A percentile compares a stretch with the other conserved stretches of the same genome.
These are phyloP conservation scores for Tolypocladium amazonense DNA, from an alignment of 2,329 filamentous ascomycete genomes.

Conservation along the genomic window DNA sequence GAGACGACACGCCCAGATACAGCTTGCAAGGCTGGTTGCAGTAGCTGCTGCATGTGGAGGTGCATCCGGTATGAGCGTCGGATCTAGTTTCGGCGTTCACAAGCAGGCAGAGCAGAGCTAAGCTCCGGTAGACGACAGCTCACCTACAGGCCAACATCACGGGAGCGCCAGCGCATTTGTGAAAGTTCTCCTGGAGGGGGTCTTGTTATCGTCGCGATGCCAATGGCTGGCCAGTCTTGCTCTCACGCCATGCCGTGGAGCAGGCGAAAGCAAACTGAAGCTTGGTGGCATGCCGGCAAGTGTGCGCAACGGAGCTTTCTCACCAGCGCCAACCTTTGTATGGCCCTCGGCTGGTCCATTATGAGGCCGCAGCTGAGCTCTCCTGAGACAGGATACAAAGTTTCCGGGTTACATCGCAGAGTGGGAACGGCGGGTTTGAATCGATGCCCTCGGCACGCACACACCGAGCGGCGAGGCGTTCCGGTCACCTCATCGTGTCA, in stretches of 20 bases:
- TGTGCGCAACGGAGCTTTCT: neutral
- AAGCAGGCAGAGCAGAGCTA: neutral
- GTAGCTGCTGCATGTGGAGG: neutral
- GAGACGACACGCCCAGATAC: neutral
- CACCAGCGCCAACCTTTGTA: neutral
- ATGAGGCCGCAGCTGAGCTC: neutral
- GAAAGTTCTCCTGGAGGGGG: neutral
- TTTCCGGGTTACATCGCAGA: neutral
- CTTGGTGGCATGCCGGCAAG: neutral
- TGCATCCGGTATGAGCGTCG: neutral
- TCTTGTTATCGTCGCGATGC: neutral
- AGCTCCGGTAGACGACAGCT: neutral
- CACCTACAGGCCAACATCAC: neutral
- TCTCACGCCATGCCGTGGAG: neutral
- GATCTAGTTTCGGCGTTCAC: neutral
- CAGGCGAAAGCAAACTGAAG: neutral
- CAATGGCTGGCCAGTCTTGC: neutral
- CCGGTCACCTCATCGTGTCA: neutral
- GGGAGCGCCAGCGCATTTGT: neutral
- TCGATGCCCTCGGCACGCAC: neutral
- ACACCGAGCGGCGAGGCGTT: neutral
- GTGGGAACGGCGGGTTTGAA: neutral
- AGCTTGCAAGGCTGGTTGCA: neutral
- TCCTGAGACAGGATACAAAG: too few species aligned
- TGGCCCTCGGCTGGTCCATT: neutral